phyloP scores from a whole-genome alignment of 305 asterid genomes.

The Solanum chacoense region DNA sequence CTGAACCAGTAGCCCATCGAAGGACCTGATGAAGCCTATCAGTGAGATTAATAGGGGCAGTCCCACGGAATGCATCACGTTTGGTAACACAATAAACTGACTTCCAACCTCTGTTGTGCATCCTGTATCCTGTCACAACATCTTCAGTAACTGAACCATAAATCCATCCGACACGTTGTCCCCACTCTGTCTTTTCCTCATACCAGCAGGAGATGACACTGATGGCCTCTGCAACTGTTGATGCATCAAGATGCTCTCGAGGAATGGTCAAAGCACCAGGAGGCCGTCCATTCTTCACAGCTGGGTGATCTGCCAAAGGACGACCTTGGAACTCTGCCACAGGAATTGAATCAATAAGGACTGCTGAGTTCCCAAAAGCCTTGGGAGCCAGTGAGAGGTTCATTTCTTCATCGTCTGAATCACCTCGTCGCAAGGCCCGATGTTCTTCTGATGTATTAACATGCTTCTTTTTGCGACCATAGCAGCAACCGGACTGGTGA shows the following conservation, averaged over 20 bases:
- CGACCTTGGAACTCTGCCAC: conserved; percentile 72
- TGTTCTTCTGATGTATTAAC: conserved; percentile 36
- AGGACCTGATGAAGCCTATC: conserved; percentile 75
- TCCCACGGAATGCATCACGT: conserved; percentile 72
- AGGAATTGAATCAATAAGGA: conserved; percentile 61
- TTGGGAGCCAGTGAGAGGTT: conserved; percentile 41
- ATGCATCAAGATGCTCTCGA: conserved; percentile 54
- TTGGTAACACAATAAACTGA: conserved; percentile 61
- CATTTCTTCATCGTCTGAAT: conserved; percentile 49
- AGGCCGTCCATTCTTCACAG: conserved; percentile 65
- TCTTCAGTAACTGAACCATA: conserved; percentile 75
- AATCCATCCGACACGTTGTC: conserved; percentile 72
- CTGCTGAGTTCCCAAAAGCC: conserved; percentile 55
- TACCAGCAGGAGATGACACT: conserved; percentile 75
- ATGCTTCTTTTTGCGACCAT: conserved; percentile 23
- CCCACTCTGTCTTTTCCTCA: conserved; percentile 76
- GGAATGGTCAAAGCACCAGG: conserved; percentile 61
- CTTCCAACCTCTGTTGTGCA: conserved; percentile 75
- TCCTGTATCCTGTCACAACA: conserved; percentile 63
- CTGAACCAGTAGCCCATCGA: conserved; percentile 81
- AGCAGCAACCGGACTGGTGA: conserved; percentile 26
- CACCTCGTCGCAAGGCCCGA: conserved; percentile 45
- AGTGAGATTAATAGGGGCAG: conserved; percentile 69
- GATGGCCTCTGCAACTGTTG: conserved; percentile 65
- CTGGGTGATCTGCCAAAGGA: conserved; percentile 66